A percentile compares a stretch with the other conserved stretches of the same genome.
phyloP scores from a whole-genome alignment of 495 filamentous ascomycete genomes.

The Annulohypoxylon bovei region DNA sequence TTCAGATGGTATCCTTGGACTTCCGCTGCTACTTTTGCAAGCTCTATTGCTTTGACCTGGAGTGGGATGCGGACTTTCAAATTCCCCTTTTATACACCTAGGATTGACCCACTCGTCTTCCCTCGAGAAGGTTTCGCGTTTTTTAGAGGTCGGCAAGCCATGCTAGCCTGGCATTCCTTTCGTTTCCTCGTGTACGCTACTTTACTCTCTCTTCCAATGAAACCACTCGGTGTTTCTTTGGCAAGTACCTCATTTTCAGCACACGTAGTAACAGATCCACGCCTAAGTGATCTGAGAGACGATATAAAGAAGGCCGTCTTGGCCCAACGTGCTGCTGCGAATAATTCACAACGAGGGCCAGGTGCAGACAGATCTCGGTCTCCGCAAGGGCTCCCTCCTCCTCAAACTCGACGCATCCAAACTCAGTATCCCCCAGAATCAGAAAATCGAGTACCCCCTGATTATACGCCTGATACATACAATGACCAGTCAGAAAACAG shows the following conservation, averaged over 20 bases:
- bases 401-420: background rate
- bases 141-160: background rate
- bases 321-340: background rate
- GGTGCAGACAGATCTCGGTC: background rate
- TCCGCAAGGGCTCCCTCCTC: background rate
- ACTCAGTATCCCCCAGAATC: slow-evolving; percentile 1
- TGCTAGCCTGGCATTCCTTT: slow-evolving; percentile 16
- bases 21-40: background rate
- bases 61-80: slow-evolving; percentile 2
- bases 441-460: slow-evolving; percentile 5
- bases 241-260: background rate
- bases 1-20: background rate
- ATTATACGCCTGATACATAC: slow-evolving; percentile 12
- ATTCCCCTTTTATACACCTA: slow-evolving; percentile 42
- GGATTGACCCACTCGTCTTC: slow-evolving; percentile 32
- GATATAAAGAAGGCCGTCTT: slow-evolving; percentile 16
- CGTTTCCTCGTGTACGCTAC: slow-evolving; percentile 9
- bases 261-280: slow-evolving; percentile 15
- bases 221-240: slow-evolving; percentile 10
- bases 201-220: background rate
- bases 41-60: background rate
- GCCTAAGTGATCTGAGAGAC: slow-evolving; percentile 7
- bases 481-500: background rate
- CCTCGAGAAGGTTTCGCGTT: slow-evolving; percentile 18
- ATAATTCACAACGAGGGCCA: background rate